These are phyloP conservation scores for Westerdykella aurantiaca DNA, from an alignment of 2,329 filamentous ascomycete genomes.

Conservation along the genomic window DNA sequence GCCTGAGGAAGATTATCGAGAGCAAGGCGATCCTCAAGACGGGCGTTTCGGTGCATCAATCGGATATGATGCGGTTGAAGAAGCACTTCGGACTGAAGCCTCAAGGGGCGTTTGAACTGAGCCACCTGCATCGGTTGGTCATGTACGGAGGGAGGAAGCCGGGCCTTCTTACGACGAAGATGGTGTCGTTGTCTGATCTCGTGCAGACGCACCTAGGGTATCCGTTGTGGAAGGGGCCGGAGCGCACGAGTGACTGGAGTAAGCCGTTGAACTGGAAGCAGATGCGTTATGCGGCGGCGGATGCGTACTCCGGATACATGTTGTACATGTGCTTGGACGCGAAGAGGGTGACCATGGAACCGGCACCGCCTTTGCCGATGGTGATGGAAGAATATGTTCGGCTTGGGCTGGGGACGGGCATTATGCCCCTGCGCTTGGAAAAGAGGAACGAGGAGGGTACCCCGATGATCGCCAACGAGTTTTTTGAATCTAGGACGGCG, in stretches of 20 bases:
- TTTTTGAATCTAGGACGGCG: not conserved
- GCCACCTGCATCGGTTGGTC: conserved; percentile 73
- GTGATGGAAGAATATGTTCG: conserved; percentile 60
- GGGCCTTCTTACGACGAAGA: conserved; percentile 31
- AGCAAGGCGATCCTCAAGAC: conserved; percentile 63
- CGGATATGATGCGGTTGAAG: conserved; percentile 58
- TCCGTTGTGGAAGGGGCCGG: conserved; percentile 68
- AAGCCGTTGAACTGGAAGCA: conserved; percentile 57
- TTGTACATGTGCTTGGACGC: conserved; percentile 68
- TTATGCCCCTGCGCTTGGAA: conserved; percentile 18
- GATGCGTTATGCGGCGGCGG: conserved; percentile 69
- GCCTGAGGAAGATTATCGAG: conserved; percentile 67
- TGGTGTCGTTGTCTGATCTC: conserved; percentile 63
- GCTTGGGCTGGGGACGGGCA: conserved; percentile 40
- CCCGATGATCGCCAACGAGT: not conserved
- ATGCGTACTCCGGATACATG: conserved; percentile 77
- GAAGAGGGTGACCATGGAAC: conserved; percentile 52
- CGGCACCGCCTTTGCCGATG: conserved; percentile 63
- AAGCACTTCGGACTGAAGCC: conserved; percentile 61
- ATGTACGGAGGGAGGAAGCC: conserved; percentile 55
- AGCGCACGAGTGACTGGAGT: conserved; percentile 70
- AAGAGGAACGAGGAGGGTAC: conserved; percentile 8
- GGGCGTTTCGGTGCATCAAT: conserved; percentile 65
- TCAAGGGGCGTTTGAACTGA: conserved; percentile 70
- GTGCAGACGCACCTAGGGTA: conserved; percentile 65